These are phyloP conservation scores for Plasmodium gallinaceum DNA, from an alignment of 169 alveolate genomes.

Conservation along the genomic window DNA sequence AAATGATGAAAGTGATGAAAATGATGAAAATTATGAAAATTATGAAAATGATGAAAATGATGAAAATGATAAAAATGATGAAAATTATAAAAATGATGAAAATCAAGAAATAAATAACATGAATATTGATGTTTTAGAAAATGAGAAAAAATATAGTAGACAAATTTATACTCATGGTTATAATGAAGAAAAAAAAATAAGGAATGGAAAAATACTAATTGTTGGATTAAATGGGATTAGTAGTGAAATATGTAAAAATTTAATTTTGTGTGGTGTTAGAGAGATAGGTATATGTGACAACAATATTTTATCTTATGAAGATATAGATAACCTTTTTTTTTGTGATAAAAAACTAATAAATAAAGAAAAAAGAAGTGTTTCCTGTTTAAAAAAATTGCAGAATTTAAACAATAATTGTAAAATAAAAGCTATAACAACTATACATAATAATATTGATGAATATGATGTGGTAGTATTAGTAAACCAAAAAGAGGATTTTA, in stretches of 20 bases:
- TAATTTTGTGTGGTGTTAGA: conserved; percentile 53
- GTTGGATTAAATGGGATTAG: conserved; percentile 96
- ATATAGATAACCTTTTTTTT: conserved; percentile 49
- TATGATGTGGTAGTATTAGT: conserved; percentile 47
- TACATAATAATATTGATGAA: conserved; percentile 4
- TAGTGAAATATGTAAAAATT: conserved; percentile 79
- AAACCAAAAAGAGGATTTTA: conserved; percentile 36
- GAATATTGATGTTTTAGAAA: conserved; percentile 25
- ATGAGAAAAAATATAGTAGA: conserved; percentile 92
- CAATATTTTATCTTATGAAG: conserved; percentile 38
- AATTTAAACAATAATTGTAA: conserved; percentile 51
- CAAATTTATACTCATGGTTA: conserved; percentile 98
- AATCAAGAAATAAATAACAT: neutral
- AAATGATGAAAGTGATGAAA: neutral
- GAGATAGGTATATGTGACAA: conserved; percentile 72
- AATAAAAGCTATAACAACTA: conserved; percentile 47
- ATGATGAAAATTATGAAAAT: neutral
- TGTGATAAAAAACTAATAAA: conserved; percentile 48
- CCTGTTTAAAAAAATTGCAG: conserved; percentile 43
- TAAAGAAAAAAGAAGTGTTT: conserved; percentile 57
- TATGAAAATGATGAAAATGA: neutral
- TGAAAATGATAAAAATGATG: no score
- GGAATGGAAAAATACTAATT: conserved; percentile 93
- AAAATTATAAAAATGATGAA: neutral
- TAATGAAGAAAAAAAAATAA: conserved; percentile 97